Evolutionary conservation across 2,329 filamentous ascomycete genomes (phyloP).

Genomic region (Pestalotiopsis sp.): DNA sequence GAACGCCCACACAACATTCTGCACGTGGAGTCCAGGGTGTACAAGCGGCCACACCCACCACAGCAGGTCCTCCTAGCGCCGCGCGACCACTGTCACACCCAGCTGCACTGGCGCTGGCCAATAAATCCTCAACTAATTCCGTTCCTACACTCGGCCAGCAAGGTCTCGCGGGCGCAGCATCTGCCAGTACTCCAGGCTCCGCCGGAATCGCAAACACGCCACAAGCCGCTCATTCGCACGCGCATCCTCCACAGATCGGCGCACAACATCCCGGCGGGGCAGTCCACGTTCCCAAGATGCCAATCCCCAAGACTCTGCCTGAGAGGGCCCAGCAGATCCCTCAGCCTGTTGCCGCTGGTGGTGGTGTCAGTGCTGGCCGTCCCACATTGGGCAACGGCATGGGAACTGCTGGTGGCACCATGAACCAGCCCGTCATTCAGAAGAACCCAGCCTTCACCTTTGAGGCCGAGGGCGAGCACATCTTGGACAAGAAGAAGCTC

Average conservation of each 20-base stretch:
- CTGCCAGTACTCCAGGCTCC: slow-evolving; percentile 24
- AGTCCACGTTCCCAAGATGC: slow-evolving; percentile 63
- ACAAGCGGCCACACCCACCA: slow-evolving; percentile 31
- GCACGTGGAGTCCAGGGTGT: slow-evolving; percentile 48
- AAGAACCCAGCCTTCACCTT: slow-evolving; percentile 83
- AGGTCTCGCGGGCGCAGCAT: slow-evolving; percentile 25
- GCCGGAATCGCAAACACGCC: slow-evolving; percentile 22
- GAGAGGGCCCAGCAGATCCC: slow-evolving; percentile 68
- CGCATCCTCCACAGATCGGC: slow-evolving; percentile 40
- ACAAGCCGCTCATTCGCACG: slow-evolving; percentile 44
- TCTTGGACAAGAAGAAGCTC: slow-evolving; percentile 96
- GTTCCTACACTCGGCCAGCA: slow-evolving; percentile 19
- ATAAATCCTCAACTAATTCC: slow-evolving; percentile 16
- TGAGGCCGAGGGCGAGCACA: slow-evolving; percentile 87
- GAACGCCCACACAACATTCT: slow-evolving; percentile 49
- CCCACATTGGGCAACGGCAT: slow-evolving; percentile 83
- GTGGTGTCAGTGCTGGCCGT: slow-evolving; percentile 63
- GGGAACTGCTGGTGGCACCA: slow-evolving; percentile 75
- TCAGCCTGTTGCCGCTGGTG: slow-evolving; percentile 68
- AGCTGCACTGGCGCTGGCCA: slow-evolving; percentile 30
- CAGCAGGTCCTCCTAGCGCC: slow-evolving; percentile 12
- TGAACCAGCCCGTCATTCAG: slow-evolving; percentile 82
- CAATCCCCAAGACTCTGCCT: slow-evolving; percentile 77
- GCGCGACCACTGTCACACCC: slow-evolving; percentile 27
- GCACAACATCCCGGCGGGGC: slow-evolving; percentile 31